phyloP scores from a whole-genome alignment of 495 filamentous ascomycete genomes.

The Neurospora sp. region DNA sequence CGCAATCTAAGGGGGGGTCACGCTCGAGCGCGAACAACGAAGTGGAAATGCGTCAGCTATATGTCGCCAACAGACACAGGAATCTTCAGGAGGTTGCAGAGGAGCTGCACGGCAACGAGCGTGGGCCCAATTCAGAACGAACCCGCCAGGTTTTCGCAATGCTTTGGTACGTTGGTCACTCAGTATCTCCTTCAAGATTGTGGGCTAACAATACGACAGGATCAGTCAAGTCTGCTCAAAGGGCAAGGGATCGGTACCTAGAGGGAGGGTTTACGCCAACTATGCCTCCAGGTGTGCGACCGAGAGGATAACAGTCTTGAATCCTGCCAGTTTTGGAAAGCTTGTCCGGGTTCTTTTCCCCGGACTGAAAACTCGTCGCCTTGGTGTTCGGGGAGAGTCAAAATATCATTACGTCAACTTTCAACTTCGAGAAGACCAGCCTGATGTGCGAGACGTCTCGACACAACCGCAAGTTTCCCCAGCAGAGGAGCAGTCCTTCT shows the following conservation, averaged over 20 bases:
- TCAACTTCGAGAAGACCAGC: constrained; percentile 53
- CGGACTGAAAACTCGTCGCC: constrained; percentile 78
- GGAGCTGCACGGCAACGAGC: constrained; percentile 54
- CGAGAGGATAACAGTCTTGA: constrained; percentile 84
- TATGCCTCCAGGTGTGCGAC: constrained; percentile 86
- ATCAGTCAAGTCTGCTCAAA: constrained; percentile 70
- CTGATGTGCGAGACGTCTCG: constrained; percentile 30
- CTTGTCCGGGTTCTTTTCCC: constrained; percentile 93
- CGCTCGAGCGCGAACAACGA: constrained; percentile 75
- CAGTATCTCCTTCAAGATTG: background rate
- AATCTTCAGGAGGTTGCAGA: constrained; percentile 71
- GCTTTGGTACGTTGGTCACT: constrained; percentile 64
- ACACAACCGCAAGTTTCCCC: constrained; percentile 28
- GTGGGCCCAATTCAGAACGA: constrained; percentile 74
- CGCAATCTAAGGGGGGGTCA: constrained; percentile 48
- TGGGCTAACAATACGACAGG: constrained; percentile 40
- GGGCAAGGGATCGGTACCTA: constrained; percentile 74
- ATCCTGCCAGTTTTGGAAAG: constrained; percentile 96
- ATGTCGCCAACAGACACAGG: constrained; percentile 63
- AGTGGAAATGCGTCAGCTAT: constrained; percentile 77
- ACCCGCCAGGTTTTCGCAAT: constrained; percentile 96
- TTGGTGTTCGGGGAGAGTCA: constrained; percentile 91
- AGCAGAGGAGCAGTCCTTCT: constrained; percentile 23
- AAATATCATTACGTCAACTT: constrained; percentile 98
- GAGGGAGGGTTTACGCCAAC: constrained; percentile 85